Conservation (phyloP, 345 rosid species). For the Ceriops decandra region DNA sequence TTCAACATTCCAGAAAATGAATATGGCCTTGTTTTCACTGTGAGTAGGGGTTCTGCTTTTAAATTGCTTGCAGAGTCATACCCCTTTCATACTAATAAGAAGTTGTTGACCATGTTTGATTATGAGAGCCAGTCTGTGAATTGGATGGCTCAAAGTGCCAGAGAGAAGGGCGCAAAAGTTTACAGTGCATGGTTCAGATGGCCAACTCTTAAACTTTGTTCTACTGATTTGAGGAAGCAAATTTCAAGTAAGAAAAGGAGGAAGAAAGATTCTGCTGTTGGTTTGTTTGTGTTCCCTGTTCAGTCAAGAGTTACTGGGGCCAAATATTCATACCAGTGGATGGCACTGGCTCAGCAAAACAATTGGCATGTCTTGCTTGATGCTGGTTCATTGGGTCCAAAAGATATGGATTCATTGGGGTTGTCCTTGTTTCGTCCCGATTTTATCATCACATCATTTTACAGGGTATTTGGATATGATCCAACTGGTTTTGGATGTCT, state of each 20-base stretch:
- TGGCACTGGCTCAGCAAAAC: slow-evolving; percentile 98
- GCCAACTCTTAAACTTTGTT: slow-evolving; percentile 96
- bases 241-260: slow-evolving; percentile 73
- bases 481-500: slow-evolving; percentile 99
- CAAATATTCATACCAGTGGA: slow-evolving; percentile 98
- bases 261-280: slow-evolving; percentile 85
- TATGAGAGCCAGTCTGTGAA: slow-evolving; percentile 94
- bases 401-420: slow-evolving; percentile 99
- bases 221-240: slow-evolving; percentile 88
- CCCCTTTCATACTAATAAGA: slow-evolving; percentile 93
- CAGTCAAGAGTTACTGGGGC: slow-evolving; percentile 97
- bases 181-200: slow-evolving; percentile 93
- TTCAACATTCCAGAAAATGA: slow-evolving; percentile 95
- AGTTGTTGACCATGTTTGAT: slow-evolving; percentile 95
- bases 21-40: slow-evolving; percentile 97
- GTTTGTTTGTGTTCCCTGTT: slow-evolving; percentile 94
- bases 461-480: slow-evolving; percentile 93
- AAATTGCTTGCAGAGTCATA: slow-evolving; percentile 90
- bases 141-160: slow-evolving; percentile 98
- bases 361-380: slow-evolving; percentile 99
- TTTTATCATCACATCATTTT: slow-evolving; percentile 93
- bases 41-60: slow-evolving; percentile 96
- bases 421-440: slow-evolving; percentile 94
- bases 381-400: slow-evolving; percentile 98
- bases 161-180: slow-evolving; percentile 90